phyloP scores from a whole-genome alignment of 208 protist species.

The Leishmania martiniquensis region DNA sequence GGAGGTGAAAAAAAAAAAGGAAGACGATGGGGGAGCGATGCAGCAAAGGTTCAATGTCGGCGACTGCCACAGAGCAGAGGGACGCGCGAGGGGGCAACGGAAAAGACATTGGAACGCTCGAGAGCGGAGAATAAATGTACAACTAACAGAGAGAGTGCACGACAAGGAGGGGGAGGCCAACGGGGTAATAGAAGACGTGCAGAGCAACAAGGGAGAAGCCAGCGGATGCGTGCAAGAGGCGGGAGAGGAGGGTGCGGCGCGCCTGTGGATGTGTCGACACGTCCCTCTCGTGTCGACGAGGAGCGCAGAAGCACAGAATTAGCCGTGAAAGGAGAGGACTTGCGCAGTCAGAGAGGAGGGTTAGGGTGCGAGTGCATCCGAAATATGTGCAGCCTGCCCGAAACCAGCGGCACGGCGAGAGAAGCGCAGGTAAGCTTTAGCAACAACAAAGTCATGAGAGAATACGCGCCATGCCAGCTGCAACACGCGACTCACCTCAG shows the following conservation, averaged over 20 bases:
- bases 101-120: too few relatives aligned
- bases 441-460: neutral
- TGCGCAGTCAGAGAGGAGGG: neutral
- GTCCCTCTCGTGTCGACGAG: neutral
- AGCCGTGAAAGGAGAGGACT: neutral
- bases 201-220: neutral
- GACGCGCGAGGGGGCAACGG: too few relatives aligned
- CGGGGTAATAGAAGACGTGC: neutral
- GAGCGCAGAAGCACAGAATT: neutral
- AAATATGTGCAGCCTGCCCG: neutral
- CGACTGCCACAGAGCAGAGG: too few relatives aligned
- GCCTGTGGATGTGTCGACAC: neutral
- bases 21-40: neutral
- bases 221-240: neutral
- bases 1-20: neutral
- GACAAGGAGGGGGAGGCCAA: too few relatives aligned
- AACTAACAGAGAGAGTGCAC: too few relatives aligned
- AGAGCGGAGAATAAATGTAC: too few relatives aligned
- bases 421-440: neutral
- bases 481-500: neutral
- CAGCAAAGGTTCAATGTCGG: too few relatives aligned
- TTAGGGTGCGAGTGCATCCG: neutral
- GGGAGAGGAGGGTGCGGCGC: conserved; percentile 1
- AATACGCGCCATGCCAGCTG: neutral
- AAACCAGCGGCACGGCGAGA: neutral